Evolutionary conservation across 805 yeast genomes (phyloP).

Genomic region (Teunomyces pallodes): DNA sequence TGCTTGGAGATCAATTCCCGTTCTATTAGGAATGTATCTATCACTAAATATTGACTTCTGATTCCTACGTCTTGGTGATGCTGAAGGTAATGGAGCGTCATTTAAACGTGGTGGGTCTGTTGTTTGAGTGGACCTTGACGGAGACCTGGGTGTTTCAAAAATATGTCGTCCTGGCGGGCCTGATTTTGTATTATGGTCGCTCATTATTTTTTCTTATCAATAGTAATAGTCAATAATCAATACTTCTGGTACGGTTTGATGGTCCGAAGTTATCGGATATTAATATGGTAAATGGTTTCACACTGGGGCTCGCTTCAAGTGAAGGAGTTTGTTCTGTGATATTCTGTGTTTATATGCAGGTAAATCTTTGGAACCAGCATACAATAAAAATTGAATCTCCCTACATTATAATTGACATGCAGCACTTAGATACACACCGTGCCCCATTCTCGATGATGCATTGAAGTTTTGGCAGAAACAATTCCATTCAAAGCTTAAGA

Average conservation of each 20-base stretch:
- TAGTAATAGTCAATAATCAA: background rate
- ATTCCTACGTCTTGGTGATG: conserved; percentile 50
- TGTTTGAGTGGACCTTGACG: conserved; percentile 39
- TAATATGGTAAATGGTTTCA: background rate
- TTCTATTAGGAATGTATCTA: conserved; percentile 82
- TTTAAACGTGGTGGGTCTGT: conserved; percentile 38
- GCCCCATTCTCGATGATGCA: too few species aligned
- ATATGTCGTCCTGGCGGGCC: conserved; percentile 8
- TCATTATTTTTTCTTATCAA: background rate
- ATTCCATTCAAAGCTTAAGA: too few species aligned
- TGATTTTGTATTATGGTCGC: conserved; percentile 1
- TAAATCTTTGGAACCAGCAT: background rate
- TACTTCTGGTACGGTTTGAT: background rate
- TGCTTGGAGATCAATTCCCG: conserved; percentile 84
- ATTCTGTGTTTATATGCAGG: background rate
- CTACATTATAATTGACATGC: too few species aligned
- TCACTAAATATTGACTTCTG: conserved; percentile 63
- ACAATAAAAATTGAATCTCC: background rate
- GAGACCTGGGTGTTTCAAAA: conserved; percentile 41
- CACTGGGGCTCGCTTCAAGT: background rate
- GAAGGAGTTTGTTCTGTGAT: conserved; percentile 6
- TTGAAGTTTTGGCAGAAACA: too few species aligned
- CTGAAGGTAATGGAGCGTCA: conserved; percentile 30
- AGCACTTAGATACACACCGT: too few species aligned
- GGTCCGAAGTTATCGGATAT: too few species aligned